Percentiles rank a stretch among this genome's conserved stretches.
phyloP scores from a whole-genome alignment of 2,329 filamentous ascomycete species.

The Colletotrichum cuscutae region DNA sequence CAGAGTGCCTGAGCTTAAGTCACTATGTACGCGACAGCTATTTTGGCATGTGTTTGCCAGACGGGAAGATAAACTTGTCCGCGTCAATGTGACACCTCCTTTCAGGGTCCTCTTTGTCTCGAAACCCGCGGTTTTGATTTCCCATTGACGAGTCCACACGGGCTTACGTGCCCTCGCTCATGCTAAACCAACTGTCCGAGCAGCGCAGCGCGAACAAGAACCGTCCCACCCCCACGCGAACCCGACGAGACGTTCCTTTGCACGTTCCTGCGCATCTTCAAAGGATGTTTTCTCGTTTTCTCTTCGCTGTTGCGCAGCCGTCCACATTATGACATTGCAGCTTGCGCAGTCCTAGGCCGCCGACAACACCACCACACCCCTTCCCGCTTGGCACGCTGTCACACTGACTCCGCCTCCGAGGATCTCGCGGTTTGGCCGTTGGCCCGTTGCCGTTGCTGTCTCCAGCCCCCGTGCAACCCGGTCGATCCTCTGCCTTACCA shows the following conservation, averaged over 20 bases:
- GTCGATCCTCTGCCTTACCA: constrained; percentile 50
- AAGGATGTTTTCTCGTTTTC: constrained; percentile 40
- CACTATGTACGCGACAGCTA: not conserved
- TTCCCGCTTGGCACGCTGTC: constrained; percentile 48
- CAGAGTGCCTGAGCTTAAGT: not conserved
- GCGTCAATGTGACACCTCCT: not conserved
- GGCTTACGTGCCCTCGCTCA: constrained; percentile 55
- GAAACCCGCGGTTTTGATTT: not conserved
- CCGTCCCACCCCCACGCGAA: constrained; percentile 55
- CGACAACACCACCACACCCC: constrained; percentile 37
- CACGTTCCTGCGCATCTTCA: constrained; percentile 50
- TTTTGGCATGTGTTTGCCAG: constrained; percentile 18
- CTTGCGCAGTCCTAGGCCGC: not conserved
- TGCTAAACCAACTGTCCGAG: constrained; percentile 43
- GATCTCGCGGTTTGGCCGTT: constrained; percentile 43
- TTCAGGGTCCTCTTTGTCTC: constrained; percentile 44
- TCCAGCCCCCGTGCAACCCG: constrained; percentile 49
- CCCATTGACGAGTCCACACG: constrained; percentile 39
- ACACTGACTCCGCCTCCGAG: constrained; percentile 48
- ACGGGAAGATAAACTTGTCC: constrained; percentile 30
- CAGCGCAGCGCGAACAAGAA: constrained; percentile 40
- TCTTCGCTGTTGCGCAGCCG: constrained; percentile 31
- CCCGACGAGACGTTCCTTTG: constrained; percentile 46
- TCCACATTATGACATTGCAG: not conserved
- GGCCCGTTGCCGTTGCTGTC: constrained; percentile 36